Evolutionary conservation across 139 green algal genomes (phyloP).

Genomic region (Pedinophyceae sp.): DNA sequence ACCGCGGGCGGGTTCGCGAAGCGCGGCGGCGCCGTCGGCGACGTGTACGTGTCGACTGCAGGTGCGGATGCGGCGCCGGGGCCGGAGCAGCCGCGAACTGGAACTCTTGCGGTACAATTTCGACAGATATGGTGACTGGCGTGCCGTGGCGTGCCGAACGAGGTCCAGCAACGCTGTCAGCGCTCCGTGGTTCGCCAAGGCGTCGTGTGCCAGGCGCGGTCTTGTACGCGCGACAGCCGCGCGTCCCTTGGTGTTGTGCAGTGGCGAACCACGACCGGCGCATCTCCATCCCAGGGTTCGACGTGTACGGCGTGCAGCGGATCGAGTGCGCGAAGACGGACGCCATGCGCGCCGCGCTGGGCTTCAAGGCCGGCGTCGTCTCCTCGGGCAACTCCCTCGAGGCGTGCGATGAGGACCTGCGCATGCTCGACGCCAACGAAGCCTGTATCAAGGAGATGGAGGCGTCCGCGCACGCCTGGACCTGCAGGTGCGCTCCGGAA

Average conservation of each 20-base stretch:
- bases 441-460: slow-evolving; percentile 92
- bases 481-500: slow-evolving; percentile 9
- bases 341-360: slow-evolving; percentile 24
- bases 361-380: slow-evolving; percentile 52
- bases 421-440: slow-evolving; percentile 45
- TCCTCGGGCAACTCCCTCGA: slow-evolving; percentile 79
- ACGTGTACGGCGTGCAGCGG: slow-evolving; percentile 45
- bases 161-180: too few relatives aligned
- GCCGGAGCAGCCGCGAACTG: too few relatives aligned
- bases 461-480: slow-evolving; percentile 61
- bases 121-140: neutral
- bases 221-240: neutral
- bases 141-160: neutral
- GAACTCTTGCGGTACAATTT: neutral
- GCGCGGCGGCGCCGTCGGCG: slow-evolving; percentile 69
- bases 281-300: slow-evolving; percentile 73
- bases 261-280: slow-evolving; percentile 83
- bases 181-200: too few relatives aligned
- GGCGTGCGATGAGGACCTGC: slow-evolving; percentile 58
- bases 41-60: slow-evolving; percentile 71
- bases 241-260: too few relatives aligned
- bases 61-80: too few relatives aligned
- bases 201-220: too few relatives aligned
- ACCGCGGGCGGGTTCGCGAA: slow-evolving; percentile 83
- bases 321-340: slow-evolving; percentile 25